These are phyloP conservation scores for Metschnikowia amazonensis DNA, from an alignment of 805 yeast genomes.

Conservation along the genomic window DNA sequence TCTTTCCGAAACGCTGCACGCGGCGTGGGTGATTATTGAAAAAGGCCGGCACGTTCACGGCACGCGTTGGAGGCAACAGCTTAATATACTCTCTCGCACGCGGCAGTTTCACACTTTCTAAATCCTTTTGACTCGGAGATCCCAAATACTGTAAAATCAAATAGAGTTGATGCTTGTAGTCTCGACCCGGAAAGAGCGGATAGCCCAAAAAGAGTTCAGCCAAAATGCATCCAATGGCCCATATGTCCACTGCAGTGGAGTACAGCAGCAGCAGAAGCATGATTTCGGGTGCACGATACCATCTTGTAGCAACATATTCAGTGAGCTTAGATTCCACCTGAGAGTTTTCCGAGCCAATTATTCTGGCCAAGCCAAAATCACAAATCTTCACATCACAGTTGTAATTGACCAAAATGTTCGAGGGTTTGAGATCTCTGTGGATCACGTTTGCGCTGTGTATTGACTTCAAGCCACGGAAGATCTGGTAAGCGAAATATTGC, in stretches of 20 bases:
- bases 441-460: slow-evolving; percentile 71
- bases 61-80: slow-evolving; percentile 14
- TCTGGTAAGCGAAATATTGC: slow-evolving; percentile 67
- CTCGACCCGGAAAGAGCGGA: slow-evolving; percentile 74
- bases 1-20: slow-evolving; percentile 12
- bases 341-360: slow-evolving; percentile 41
- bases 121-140: slow-evolving; percentile 46
- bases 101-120: slow-evolving; percentile 14
- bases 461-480: slow-evolving; percentile 63
- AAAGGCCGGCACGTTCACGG: slow-evolving; percentile 5
- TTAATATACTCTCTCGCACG: slow-evolving; percentile 16
- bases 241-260: slow-evolving; percentile 71
- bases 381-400: slow-evolving; percentile 75
- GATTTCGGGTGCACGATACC: slow-evolving; percentile 84
- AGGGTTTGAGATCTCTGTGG: slow-evolving; percentile 76
- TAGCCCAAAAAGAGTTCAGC: slow-evolving; percentile 62
- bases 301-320: slow-evolving; percentile 79
- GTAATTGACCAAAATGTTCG: slow-evolving; percentile 61
- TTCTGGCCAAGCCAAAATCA: slow-evolving; percentile 72
- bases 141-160: slow-evolving; percentile 68
- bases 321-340: slow-evolving; percentile 50
- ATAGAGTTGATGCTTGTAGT: slow-evolving; percentile 64
- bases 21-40: slow-evolving; percentile 14
- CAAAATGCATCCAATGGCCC: slow-evolving; percentile 78
- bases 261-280: slow-evolving; percentile 72